These are phyloP conservation scores for Backusella parvicylindrica DNA, from an alignment of 192 early-diverging fungal genomes.

Conservation along the genomic window DNA sequence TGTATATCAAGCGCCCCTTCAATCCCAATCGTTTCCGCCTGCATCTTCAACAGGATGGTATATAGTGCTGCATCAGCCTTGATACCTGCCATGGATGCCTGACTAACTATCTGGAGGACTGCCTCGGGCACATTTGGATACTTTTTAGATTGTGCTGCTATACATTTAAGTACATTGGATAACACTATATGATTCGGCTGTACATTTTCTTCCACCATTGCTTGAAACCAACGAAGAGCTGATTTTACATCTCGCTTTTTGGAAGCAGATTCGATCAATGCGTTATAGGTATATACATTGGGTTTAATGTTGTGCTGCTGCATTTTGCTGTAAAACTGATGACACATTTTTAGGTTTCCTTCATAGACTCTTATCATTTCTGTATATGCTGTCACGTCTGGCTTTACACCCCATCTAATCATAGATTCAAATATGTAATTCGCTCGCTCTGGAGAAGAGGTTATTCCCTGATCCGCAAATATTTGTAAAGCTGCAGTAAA, in stretches of 20 bases:
- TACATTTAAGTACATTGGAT: slow-evolving; percentile 16
- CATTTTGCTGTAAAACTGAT: slow-evolving; percentile 27
- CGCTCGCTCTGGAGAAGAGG: slow-evolving; percentile 1
- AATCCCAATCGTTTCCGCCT: slow-evolving; percentile 12
- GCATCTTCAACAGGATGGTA: slow-evolving; percentile 30
- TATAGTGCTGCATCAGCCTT: slow-evolving; percentile 31
- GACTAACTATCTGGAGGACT: slow-evolving; percentile 11
- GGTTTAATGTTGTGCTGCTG: slow-evolving; percentile 7
- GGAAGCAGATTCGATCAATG: slow-evolving; percentile 24
- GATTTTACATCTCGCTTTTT: slow-evolving; percentile 7
- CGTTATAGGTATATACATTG: slow-evolving; percentile 33
- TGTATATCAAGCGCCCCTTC: slow-evolving; percentile 18
- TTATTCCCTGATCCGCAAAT: slow-evolving; percentile 20
- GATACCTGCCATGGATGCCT: slow-evolving; percentile 24
- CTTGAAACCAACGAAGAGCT: slow-evolving; percentile 33
- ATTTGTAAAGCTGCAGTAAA: slow-evolving; percentile 32
- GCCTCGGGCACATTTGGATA: not conserved
- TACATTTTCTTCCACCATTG: slow-evolving; percentile 16
- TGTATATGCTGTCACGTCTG: slow-evolving; percentile 30
- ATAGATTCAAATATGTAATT: slow-evolving; percentile 27
- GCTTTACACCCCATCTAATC: slow-evolving; percentile 3
- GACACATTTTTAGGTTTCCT: not conserved
- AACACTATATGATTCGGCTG: slow-evolving; percentile 25
- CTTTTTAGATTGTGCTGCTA: slow-evolving; percentile 3
- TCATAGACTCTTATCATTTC: slow-evolving; percentile 23